Evolutionary conservation across 495 filamentous ascomycete species (phyloP), one percentile per base, ranked within the genome.

Genomic region (Talaromyces nanjingensis): DNA sequence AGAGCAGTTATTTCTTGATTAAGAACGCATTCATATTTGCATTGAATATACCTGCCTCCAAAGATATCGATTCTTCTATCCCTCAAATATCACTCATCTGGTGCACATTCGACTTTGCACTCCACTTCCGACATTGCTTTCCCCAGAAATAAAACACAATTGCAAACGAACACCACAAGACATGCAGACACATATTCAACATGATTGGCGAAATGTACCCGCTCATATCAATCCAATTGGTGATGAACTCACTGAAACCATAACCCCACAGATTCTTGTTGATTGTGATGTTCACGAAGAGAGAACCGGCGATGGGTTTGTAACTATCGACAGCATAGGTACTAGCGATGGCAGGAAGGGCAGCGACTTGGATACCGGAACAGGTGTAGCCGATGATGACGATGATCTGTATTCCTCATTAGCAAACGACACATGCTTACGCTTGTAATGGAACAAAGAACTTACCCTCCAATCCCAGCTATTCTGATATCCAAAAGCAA

Each of bases 271-370:
- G 31, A 11, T 59, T 59, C 56, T 37, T 59, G 29, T 59, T 37
- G 31, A 59, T 37, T n/a, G 56, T 59, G 64, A 85, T 84, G 45
- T 79, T 74, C 12, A 87, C 84, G 64, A 87, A 79, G 69, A 87
- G 82, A 58, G 83, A 82, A 14, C 83, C 83, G 0, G 84, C 75
- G 47, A 87, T 77, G 29, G 80, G 81, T 64, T 85, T 87, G 71
- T 91, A 89, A 60, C 77, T 83, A 66, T 90, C 87, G 29, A 89
- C 81, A 3, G 83, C 84, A 60, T 78, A 77, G 16, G 77, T 79
- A 25, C 71, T 72, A 20, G 67, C 63, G 53, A 80, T 79, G 20
- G 84, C 79, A 2, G 84, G 81, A 12, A 90, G 66, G 0, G 83
- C 84, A 12, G 85, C 78, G 31, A 84, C 81, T 68, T 86, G 81